These are phyloP conservation scores for Alloascoidea hylecoeti DNA, from an alignment of 805 yeast species.

Conservation along the genomic window DNA sequence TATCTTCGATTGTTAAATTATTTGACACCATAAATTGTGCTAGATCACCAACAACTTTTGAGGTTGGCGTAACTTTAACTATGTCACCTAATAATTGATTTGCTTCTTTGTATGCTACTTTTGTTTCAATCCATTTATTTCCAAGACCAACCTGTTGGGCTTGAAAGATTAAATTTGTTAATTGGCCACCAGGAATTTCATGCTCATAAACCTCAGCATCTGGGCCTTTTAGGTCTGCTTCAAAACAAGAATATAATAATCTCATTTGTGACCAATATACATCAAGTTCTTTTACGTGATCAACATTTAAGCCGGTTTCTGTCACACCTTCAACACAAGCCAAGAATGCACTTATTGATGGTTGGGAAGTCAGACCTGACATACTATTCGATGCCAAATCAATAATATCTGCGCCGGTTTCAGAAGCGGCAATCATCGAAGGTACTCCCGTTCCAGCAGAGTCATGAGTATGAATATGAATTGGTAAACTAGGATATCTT, in stretches of 20 bases:
- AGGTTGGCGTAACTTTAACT: slow-evolving; percentile 82
- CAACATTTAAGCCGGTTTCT: slow-evolving; percentile 43
- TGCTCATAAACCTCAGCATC: slow-evolving; percentile 85
- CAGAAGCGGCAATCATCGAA: slow-evolving; percentile 67
- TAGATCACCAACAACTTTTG: slow-evolving; percentile 82
- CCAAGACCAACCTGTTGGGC: slow-evolving; percentile 87
- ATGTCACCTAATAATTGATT: slow-evolving; percentile 69
- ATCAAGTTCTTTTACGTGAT: slow-evolving; percentile 57
- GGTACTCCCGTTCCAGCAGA: slow-evolving; percentile 90
- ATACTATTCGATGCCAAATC: slow-evolving; percentile 78
- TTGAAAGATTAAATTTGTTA: slow-evolving; percentile 78
- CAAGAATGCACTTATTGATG: slow-evolving; percentile 68
- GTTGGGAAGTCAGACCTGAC: slow-evolving; percentile 88
- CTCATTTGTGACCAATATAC: slow-evolving; percentile 88
- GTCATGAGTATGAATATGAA: slow-evolving; percentile 83
- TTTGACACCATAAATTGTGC: slow-evolving; percentile 89
- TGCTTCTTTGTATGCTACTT: slow-evolving; percentile 68
- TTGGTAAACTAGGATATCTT: slow-evolving; percentile 67
- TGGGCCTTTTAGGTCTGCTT: slow-evolving; percentile 83
- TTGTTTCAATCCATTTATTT: slow-evolving; percentile 73
- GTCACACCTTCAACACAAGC: slow-evolving; percentile 69
- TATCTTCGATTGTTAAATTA: slow-evolving; percentile 62
- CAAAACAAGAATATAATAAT: slow-evolving; percentile 73
- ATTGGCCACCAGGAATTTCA: slow-evolving; percentile 89
- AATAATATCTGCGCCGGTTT: slow-evolving; percentile 80